Evolutionary conservation across 495 filamentous ascomycete genomes (phyloP).

Genomic region (Xylaria scruposa): DNA sequence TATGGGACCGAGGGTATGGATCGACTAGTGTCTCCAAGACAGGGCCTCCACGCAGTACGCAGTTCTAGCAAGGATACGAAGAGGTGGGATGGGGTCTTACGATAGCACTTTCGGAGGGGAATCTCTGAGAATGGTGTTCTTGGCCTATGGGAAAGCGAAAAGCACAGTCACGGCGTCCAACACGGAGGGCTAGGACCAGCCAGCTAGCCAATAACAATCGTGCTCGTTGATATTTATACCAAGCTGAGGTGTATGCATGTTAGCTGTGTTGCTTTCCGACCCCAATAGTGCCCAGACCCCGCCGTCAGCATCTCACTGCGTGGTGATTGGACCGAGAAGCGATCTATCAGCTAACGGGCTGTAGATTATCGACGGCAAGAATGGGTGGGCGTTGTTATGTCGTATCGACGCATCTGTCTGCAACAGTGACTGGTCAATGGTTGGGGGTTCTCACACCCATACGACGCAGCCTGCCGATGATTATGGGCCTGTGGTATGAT

Average conservation of each 20-base stretch:
- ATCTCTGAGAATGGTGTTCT: slow-evolving; percentile 7
- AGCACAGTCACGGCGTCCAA: slow-evolving; percentile 1
- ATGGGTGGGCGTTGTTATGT: slow-evolving; percentile 17
- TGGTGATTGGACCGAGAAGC: slow-evolving; percentile 9
- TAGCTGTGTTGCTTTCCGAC: slow-evolving; percentile 6
- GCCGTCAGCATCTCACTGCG: slow-evolving; percentile 19
- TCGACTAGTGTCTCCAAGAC: slow-evolving; percentile 18
- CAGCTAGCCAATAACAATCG: slow-evolving; percentile 9
- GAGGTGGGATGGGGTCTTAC: slow-evolving; percentile 22
- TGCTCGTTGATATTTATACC: slow-evolving; percentile 12
- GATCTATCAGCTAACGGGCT: slow-evolving; percentile 18
- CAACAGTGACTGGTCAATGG: slow-evolving; percentile 14
- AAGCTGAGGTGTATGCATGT: slow-evolving; percentile 21
- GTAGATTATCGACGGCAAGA: slow-evolving; percentile 19
- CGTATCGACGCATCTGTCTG: slow-evolving; percentile 5
- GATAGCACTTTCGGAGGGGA: background rate
- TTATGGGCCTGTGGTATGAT: slow-evolving; percentile 1
- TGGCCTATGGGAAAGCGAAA: slow-evolving; percentile 23
- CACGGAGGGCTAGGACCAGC: background rate
- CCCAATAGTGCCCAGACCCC: slow-evolving; percentile 16
- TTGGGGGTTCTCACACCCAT: background rate
- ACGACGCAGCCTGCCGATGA: slow-evolving; percentile 17
- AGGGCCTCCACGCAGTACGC: slow-evolving; percentile 3
- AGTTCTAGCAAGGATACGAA: slow-evolving; percentile 13
- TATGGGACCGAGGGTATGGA: slow-evolving; percentile 16